These are phyloP conservation scores for Colletotrichum gloeosporioides DNA, from an alignment of 2,329 filamentous ascomycete genomes.

Conservation along the genomic window DNA sequence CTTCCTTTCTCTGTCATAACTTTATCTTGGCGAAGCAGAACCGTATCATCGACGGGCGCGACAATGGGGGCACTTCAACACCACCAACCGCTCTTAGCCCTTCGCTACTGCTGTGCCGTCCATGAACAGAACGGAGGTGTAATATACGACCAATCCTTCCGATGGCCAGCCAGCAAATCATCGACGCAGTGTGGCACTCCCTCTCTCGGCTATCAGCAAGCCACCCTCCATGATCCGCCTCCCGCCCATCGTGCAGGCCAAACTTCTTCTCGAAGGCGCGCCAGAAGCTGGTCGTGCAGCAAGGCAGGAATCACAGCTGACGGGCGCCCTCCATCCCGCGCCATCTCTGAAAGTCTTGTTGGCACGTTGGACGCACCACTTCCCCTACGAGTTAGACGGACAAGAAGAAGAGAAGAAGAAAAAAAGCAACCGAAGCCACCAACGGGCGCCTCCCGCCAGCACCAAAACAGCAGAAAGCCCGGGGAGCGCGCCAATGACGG, in stretches of 20 bases:
- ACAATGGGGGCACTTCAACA: background rate
- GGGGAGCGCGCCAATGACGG: conserved; percentile 7
- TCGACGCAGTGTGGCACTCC: background rate
- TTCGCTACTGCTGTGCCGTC: background rate
- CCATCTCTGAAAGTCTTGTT: background rate
- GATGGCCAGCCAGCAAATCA: background rate
- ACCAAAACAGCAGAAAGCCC: conserved; percentile 11
- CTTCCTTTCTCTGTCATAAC: background rate
- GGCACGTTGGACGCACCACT: background rate
- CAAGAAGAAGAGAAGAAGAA: background rate
- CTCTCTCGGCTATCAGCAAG: conserved; percentile 6
- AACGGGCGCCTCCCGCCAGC: conserved; percentile 5
- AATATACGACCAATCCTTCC: background rate
- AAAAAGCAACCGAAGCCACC: background rate
- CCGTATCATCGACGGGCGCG: background rate
- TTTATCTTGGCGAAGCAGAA: background rate
- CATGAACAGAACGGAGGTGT: background rate
- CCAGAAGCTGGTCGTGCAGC: conserved; percentile 13
- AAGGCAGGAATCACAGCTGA: background rate
- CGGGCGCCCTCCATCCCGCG: background rate
- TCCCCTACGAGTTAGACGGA: background rate
- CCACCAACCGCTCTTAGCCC: background rate
- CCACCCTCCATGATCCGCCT: background rate
- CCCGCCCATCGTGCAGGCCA: background rate
- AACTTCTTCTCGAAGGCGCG: conserved; percentile 18